Evolutionary conservation across 257 asterid species (phyloP), one percentile per base, ranked within the genome.

Genomic region (Solanum corneliomulleri): DNA sequence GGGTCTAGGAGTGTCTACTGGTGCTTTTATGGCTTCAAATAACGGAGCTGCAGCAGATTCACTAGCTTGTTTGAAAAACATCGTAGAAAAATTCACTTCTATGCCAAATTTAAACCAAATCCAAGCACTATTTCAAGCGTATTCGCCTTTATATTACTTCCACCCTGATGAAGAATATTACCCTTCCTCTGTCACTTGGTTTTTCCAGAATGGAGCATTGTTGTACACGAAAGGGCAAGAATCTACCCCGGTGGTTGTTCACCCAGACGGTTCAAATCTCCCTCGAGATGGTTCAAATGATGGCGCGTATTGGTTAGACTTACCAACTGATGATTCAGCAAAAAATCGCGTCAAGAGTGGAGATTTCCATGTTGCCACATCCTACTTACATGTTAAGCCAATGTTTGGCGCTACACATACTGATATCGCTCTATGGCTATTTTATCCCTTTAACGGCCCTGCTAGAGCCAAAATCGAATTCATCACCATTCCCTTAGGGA

Each of bases 361-460:
- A 37, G 89, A 93, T 86, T 11, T 95, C 70, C 88, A 88, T 11
- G 37, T 76, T 27, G 92, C 95, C 9, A 27, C 21, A 3, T 87
- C 89, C 13, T 96, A 96, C 66, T 6, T 91, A 81, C 98, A 95
- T 31, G 92, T 93, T 14, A 96, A 96, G 45, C 97, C 98, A 3
- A 91, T 92, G 94, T 84, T 92, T 37, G 98, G 98, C 7, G 98
- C 92, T 42, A 93, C 97, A 2, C 92, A 85, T 80, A 93, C 98
- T 0, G 98, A 96, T 45, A 41, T 96, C 13, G 95, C 92, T 0
- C 72, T 93, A 2, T 95, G 98, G 98, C 13, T 92, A 7, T 96
- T 94, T 60, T 95, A 95, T 94, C 99, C 99, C 31, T 96, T 93
- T 86, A 96, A 96, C 52, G 99, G 99, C 5, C 93, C 96, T 1